Evolutionary conservation across 2,329 filamentous ascomycete species (phyloP).

Genomic region (Alternaria sp.): DNA sequence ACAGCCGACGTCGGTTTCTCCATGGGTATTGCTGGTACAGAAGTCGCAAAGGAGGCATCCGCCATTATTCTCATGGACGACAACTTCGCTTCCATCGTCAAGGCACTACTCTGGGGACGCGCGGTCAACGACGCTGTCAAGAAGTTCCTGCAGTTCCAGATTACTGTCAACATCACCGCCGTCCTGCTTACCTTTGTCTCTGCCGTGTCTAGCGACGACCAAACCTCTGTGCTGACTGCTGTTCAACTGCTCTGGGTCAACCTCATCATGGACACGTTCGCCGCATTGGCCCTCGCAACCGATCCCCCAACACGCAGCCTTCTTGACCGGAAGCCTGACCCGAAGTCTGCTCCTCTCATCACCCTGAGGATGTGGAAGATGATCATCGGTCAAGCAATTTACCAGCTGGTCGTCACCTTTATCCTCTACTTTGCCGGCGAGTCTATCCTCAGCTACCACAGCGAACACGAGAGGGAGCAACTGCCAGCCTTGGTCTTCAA

Average conservation of each 20-base stretch:
- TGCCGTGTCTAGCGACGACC: constrained; percentile 73
- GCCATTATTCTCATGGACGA: constrained; percentile 89
- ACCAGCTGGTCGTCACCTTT: constrained; percentile 82
- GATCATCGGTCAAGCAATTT: constrained; percentile 92
- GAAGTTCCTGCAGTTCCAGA: constrained; percentile 66
- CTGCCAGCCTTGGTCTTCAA: constrained; percentile 91
- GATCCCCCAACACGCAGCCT: constrained; percentile 87
- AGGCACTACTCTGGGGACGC: constrained; percentile 79
- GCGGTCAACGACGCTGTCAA: constrained; percentile 55
- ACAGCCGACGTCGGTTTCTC: constrained; percentile 85
- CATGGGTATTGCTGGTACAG: constrained; percentile 84
- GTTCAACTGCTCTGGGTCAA: constrained; percentile 97
- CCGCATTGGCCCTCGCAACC: constrained; percentile 85
- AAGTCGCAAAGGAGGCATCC: constrained; percentile 85
- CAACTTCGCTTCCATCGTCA: constrained; percentile 87
- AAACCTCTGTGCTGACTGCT: constrained; percentile 81
- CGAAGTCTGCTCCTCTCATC: constrained; percentile 78
- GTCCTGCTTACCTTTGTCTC: constrained; percentile 88
- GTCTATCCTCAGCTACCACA: constrained; percentile 67
- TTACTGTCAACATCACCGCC: constrained; percentile 91
- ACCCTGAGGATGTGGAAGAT: constrained; percentile 97
- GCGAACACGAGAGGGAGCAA: constrained; percentile 54
- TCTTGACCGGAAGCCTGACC: constrained; percentile 79
- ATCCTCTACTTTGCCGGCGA: constrained; percentile 79
- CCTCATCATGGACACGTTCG: constrained; percentile 96